Evolutionary conservation across 495 filamentous ascomycete species (phyloP), one percentile per base, ranked within the genome.

Genomic region (Rhypophila decipiens): DNA sequence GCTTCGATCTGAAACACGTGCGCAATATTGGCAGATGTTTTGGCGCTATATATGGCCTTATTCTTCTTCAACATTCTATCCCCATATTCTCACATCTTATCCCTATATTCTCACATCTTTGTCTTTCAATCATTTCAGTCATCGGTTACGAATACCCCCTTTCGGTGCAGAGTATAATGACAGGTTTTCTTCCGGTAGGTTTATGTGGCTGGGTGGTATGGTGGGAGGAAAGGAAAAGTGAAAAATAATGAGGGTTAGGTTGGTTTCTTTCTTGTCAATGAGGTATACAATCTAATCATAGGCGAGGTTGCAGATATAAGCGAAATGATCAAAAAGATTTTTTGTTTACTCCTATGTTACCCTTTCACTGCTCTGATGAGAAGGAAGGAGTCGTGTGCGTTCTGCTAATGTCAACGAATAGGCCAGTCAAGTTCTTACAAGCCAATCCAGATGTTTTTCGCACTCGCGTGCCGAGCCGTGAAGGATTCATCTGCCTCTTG

Each of bases 61-160:
- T 7, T 13, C 13, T 31, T 7, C 27, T 7, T 31, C 7, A 31
- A 13, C 7, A 31, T 7, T 31, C n/a, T n/a, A n/a, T n/a, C 27
- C 7, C 7, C 27, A 31, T 7, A 31, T 38, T 38, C 12, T 19
- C 12, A 17, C 36, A 17, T 12, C 15, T 42, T 10, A 2, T 24
- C n/a, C 17, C 15, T 42, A 22, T 42, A 24, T 22, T 22, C 23
- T 41, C 19, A 11, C 12, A 22, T 19, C 15, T 24, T 42, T n/a
- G n/a, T n/a, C n/a, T n/a, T n/a, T n/a, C n/a, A n/a, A n/a, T n/a
- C n/a, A n/a, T n/a, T n/a, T n/a, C n/a, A n/a, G n/a, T n/a, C n/a
- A n/a, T n/a, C n/a, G n/a, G n/a, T 27, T n/a, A 42, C n/a, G 39
- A 42, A 42, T 42, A 42, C 39, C 39, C 39, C 39, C 15, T 42